Evolutionary conservation across 805 yeast genomes (phyloP), one percentile per base, ranked within the genome.

Genomic region (Jamesozyma gamospora): DNA sequence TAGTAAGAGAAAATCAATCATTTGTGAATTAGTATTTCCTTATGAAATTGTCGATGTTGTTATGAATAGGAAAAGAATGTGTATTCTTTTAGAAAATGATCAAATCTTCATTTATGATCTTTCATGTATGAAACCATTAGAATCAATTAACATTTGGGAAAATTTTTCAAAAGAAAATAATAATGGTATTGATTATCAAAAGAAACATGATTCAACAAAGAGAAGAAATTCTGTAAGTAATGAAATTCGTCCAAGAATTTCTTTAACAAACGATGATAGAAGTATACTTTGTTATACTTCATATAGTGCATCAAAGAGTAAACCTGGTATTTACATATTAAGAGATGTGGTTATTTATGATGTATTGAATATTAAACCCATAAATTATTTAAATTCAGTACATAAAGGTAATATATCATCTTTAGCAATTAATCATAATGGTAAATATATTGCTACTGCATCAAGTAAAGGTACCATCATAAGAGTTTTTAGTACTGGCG

Each of bases 21-120:
- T 90, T 15, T 90, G 97, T 62, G 97, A 90, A 55, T 66, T 90
- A 49, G 75, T 90, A 0, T 92, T 87, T 59, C 90, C 95, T 1
- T 75, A 85, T 4, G 66, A 77, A 7, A 79, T 90, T 2, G 64
- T 81, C 21, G 75, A 75, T 37, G 80, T 90, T 27, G 76, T 75
- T 49, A 71, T 90, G 63, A 92, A 90, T 60, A 71, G 96, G 32
- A 81, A 82, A 50, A 66, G 96, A 34, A 69, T 90, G 47, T 71
- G 85, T 26, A 92, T 88, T 14, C 75, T 83, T 5, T 65, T 90
- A 39, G 69, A 75, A 36, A 56, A 52, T 36, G 90, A 85, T 44
- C 94, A 88, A 60, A 75, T 92, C 9, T 83, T 78, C 56, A 75
- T 90, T 35, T 92, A 90, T 64, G 96, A 90, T 59, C 80, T 90